Base-by-base conservation (phyloP, 1,139 yeast species). In the Sugiyamaella paludigena region DNA sequence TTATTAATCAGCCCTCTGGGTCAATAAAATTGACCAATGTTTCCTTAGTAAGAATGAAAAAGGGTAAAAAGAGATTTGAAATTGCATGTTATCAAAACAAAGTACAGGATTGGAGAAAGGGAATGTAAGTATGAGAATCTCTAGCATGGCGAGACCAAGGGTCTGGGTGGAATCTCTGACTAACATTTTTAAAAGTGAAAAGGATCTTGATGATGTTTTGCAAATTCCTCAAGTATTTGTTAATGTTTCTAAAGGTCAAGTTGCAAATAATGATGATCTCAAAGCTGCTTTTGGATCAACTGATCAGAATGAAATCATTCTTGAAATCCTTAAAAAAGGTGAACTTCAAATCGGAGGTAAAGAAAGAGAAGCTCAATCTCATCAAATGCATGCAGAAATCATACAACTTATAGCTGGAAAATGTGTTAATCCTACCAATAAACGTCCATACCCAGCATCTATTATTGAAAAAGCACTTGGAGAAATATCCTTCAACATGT, bases 41-140 rank as follows among this genome's bases (percentile, higher is more conserved):
- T 38, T 89, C 98, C 26, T 74, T 92, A 53, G 97, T 92, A 45
- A 78, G 94, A 46, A 83, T 92, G 81, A 87, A 85, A 63, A 88
- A 87, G 65, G 96, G 92, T 57, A 87, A 87, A 64, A 87, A 87
- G 68, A 73, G 97, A 56, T 92, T 89, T 62, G 98, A 92, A 68
- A 79, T 94, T 42, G 98, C 98, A 0, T 92, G 98, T 65, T 92
- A 92, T 67, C 97, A 88, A 63, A 92, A 92, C 63, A 92, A 94
- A 64, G 97, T 92, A 10, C 98, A 91, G 64, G 98, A 92, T 68
- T 92, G 92, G 83, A 76, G 97, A 60, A 79, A 79, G 65, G 89
- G 84, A 65, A 84, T 83, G 70, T 76, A 61, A 51, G 74, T 63
- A 7, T 11, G n/a, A n/a, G n/a, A n/a, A n/a, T n/a, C n/a, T n/a